Base-by-base conservation (phyloP, 768 basidiomycete species). In the Amanita pallidorosea region DNA sequence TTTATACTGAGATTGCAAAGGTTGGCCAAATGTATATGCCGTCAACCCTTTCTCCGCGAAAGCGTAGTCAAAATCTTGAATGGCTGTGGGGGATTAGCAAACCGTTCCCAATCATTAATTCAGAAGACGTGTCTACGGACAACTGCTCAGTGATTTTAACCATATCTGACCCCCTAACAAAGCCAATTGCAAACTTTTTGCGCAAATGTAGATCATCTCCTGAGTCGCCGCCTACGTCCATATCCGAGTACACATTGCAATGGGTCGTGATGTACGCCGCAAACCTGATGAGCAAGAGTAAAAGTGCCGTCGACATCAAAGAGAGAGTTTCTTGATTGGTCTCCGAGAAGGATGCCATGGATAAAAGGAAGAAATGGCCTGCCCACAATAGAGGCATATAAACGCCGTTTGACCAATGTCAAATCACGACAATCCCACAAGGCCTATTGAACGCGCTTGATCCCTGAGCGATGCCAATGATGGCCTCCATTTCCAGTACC, bases 31-130 rank as follows among this genome's bases (percentile, higher is more conserved):
- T 65, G 85, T 92, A 72, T 78, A 96, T 1, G 94, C 95, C 2
- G 76, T 89, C 42, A 99, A 67, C 8, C 96, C 96, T 60, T 99
- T 99, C 73, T 99, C 96, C 22, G 87, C 83, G 58, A 98, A 98
- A 8, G 68, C 79, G 60, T 85, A 99, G 67, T 98, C 96, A 58
- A 91, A 98, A 51, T 82, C 77, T 0, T 91, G 72, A 49, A 87
- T 59, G 41, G 73, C 94, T 97, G 55, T 9, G 23, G 18, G 17
- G 17, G 23, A 25, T 51, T 3, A 51, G 12, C 20, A 27, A 55
- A 36, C 22, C 4, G 40, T 20, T 20, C 36, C 35, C 34, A 17
- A 7, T 11, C 40, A 22, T 20, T 8, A 34, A 40, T 8, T n/a
- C 29, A 46, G 23, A 41, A 12, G 3, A 45, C 7, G 33, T 60